Base-by-base conservation (phyloP, 192 early-diverging fungal genomes). In the Kappamyces sp. region DNA sequence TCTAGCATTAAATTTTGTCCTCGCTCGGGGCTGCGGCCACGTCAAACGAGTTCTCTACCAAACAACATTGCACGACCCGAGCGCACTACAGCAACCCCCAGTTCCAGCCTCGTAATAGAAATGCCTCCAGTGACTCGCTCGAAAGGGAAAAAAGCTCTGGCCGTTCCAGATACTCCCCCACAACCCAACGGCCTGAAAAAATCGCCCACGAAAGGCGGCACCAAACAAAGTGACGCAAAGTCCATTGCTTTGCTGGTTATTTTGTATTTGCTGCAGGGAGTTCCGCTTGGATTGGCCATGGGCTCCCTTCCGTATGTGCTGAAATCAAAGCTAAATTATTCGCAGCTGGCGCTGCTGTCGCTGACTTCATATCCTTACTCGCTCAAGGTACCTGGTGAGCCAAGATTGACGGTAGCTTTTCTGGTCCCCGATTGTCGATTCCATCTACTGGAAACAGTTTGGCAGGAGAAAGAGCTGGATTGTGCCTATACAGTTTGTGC, bases 391-490 rank as follows among this genome's bases (percentile, higher is more conserved):
- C 51, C n/a, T 55, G 44, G 10, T 10, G 0, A 6, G 62, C 53
- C 3, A 9, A 10, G 31, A 36, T 33, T 64, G n/a, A 8, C 6
- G 5, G 13, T 48, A 69, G 77, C 84, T 98, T 33, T 75, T 98
- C 40, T 98, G 95, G 95, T 96, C 93, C 9, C 95, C 95, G 3
- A 87, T 98, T 43, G 92, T 99, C 2, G 96, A 99, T 66, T 87
- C 92, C 2, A 65, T 89, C 53, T 99, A 88, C 61, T 82, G 79
- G 55, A 84, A 85, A 48, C 72, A 69, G 36, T 64, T 99, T 59
- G 96, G 96, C 13, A 81, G 94, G 9, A 72, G 96, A 66, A 99
- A 99, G 70, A 88, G 87, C 49, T 99, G 96, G 96, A 97, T 99
- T 44, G 83, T 96, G n/a, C 96, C 96, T 15, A 97, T 99, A 60